Evolutionary conservation across 106 monocot species (phyloP).

Genomic region (Allium sativum): DNA sequence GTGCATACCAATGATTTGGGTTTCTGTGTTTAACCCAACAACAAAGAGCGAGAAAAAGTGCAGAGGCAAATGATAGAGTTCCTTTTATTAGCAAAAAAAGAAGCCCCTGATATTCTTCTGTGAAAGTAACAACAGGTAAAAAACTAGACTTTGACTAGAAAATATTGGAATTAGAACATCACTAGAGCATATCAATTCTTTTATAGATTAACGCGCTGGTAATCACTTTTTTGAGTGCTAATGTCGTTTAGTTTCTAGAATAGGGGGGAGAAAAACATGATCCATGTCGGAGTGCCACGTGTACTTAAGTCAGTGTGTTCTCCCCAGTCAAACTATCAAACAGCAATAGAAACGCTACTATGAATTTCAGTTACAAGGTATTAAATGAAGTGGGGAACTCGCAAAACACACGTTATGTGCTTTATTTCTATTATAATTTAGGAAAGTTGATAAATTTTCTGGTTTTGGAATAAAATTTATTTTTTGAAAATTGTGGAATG

Average conservation of each 20-base stretch:
- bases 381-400: too few species aligned
- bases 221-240: neutral
- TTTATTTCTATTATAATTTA: too few species aligned
- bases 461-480: too few species aligned
- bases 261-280: neutral
- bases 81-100: conserved; percentile 1
- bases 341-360: too few species aligned
- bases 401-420: too few species aligned
- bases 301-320: neutral
- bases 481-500: too few species aligned
- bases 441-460: too few species aligned
- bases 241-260: neutral
- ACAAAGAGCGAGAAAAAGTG: neutral
- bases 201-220: neutral
- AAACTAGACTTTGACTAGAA: neutral
- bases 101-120: neutral
- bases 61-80: conserved; percentile 3
- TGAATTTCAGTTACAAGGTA: too few species aligned
- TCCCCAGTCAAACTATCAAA: too few species aligned
- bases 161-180: neutral
- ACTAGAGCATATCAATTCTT: neutral
- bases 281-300: conserved; percentile 11
- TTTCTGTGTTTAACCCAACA: neutral
- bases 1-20: conserved; percentile 11
- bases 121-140: neutral